phyloP scores from a whole-genome alignment of 106 monocot species.

The Allium sativum region DNA sequence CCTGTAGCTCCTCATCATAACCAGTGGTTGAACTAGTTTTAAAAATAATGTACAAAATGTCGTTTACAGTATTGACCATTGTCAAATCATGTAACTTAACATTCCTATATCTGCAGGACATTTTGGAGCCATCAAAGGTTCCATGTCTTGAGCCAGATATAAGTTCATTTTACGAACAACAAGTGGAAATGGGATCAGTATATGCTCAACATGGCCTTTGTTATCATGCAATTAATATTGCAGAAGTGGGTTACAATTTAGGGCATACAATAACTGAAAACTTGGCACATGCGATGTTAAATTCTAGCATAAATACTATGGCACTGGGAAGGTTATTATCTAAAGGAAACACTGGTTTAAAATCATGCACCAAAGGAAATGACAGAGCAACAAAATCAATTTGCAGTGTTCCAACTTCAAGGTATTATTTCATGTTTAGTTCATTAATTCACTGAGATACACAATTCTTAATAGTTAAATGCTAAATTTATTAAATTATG shows the following conservation, averaged over 20 bases:
- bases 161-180: conserved; percentile 44
- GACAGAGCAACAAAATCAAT: conserved; percentile 8
- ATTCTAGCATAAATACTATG: conserved; percentile 36
- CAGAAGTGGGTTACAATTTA: conserved; percentile 15
- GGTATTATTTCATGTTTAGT: conserved; percentile 17
- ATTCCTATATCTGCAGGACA: conserved; percentile 41
- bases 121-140: conserved; percentile 27
- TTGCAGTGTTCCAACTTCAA: conserved; percentile 15
- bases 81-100: too few relatives aligned
- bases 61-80: too few relatives aligned
- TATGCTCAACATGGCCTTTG: conserved; percentile 75
- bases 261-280: conserved; percentile 14
- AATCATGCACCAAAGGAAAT: conserved; percentile 7
- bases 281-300: conserved; percentile 47
- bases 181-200: conserved; percentile 61
- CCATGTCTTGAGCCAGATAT: conserved; percentile 35
- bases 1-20: too few relatives aligned
- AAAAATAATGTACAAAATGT: too few relatives aligned
- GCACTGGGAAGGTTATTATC: conserved; percentile 53
- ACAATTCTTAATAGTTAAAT: too few relatives aligned
- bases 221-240: conserved; percentile 27
- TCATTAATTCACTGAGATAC: too few relatives aligned
- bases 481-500: too few relatives aligned
- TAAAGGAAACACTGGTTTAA: conserved; percentile 11
- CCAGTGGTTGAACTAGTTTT: too few relatives aligned